Conservation (phyloP, 1,284 basidiomycete species). For the Fomitopsis schrenkii region DNA sequence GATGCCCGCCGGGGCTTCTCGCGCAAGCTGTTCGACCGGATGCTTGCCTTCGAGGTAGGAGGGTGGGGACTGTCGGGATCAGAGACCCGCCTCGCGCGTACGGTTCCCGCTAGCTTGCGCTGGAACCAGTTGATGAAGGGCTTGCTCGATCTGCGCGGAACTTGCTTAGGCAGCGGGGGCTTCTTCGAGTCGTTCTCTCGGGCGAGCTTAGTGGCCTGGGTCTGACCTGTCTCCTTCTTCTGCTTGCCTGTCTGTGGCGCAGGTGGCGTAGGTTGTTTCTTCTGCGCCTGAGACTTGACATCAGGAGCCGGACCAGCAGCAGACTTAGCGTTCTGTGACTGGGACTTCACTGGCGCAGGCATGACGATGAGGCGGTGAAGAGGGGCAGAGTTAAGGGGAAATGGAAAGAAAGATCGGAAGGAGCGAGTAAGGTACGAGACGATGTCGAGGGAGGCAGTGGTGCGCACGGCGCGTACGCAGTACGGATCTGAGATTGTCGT, state of each 20-base stretch:
- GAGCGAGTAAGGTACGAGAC: not conserved
- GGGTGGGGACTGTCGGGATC: conserved; percentile 26
- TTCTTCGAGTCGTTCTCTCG: conserved; percentile 12
- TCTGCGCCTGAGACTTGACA: not conserved
- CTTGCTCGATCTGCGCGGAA: conserved; percentile 65
- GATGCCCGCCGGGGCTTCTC: conserved; percentile 27
- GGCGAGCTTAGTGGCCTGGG: conserved; percentile 10
- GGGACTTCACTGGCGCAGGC: conserved; percentile 10
- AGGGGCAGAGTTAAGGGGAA: not conserved
- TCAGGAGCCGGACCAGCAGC: conserved; percentile 4
- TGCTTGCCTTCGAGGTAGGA: conserved; percentile 17
- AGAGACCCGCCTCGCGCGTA: conserved; percentile 42
- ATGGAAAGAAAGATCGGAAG: not conserved
- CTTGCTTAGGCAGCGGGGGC: conserved; percentile 40
- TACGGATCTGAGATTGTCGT: not conserved
- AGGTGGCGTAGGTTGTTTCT: conserved; percentile 6
- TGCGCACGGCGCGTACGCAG: not conserved
- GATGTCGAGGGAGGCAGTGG: conserved; percentile 3
- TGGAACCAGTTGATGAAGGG: conserved; percentile 92
- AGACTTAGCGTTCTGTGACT: conserved; percentile 10
- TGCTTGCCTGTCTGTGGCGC: conserved; percentile 13
- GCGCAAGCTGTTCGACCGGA: conserved; percentile 18
- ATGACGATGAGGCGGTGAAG: not conserved
- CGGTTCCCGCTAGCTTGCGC: conserved; percentile 75
- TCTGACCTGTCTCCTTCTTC: conserved; percentile 20